Evolutionary conservation across 2,329 filamentous ascomycete species (phyloP).

Genomic region (Exophiala xenobiotica): DNA sequence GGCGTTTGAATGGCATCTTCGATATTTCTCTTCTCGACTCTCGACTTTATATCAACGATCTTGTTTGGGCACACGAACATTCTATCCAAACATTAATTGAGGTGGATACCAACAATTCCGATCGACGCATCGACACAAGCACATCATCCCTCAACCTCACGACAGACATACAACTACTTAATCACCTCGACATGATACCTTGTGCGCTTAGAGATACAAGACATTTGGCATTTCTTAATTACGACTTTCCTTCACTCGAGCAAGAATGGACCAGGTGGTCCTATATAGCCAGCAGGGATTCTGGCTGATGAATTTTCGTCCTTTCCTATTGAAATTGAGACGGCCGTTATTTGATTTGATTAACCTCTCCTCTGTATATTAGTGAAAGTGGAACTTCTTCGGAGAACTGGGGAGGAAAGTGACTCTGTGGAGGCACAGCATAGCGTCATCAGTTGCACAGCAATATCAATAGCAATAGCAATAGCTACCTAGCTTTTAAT

Average conservation of each 20-base stretch:
- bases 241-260: conserved; percentile 10
- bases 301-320: conserved; percentile 10
- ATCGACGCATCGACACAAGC: background rate
- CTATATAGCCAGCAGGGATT: conserved; percentile 7
- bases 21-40: conserved; percentile 1
- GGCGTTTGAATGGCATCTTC: conserved; percentile 14
- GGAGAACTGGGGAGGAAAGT: conserved; percentile 3
- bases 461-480: conserved; percentile 1
- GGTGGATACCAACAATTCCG: background rate
- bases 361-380: conserved; percentile 16
- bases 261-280: conserved; percentile 1
- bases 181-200: conserved; percentile 27
- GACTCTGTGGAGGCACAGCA: background rate
- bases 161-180: conserved; percentile 21
- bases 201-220: conserved; percentile 28
- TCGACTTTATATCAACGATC: conserved; percentile 7
- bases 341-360: conserved; percentile 10
- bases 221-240: conserved; percentile 13
- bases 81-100: background rate
- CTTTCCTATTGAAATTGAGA: conserved; percentile 9
- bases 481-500: background rate
- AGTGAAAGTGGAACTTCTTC: conserved; percentile 3
- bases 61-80: conserved; percentile 4
- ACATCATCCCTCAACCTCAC: conserved; percentile 11
- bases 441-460: conserved; percentile 3